Base-by-base conservation (phyloP, 2,329 filamentous ascomycete genomes). In the Chrysosphaeria jannelii region DNA sequence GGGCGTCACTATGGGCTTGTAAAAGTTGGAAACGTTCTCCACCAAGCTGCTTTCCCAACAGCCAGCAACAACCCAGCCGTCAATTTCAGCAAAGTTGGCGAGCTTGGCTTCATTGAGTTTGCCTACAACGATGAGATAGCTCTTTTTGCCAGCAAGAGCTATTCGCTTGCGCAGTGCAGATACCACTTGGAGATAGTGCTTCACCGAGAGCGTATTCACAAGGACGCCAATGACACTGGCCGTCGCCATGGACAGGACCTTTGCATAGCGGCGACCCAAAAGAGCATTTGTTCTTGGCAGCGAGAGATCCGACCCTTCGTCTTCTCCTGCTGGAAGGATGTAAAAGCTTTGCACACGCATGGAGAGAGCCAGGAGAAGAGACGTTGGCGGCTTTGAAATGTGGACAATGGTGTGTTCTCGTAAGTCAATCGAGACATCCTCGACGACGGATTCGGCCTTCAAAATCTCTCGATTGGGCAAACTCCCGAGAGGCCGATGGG, bases 11-110 rank as follows among this genome's bases (percentile, higher is more conserved):
- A 93, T 66, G 0, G 79, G 78, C 34, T 64, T 61, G 56, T 68
- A 93, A 38, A 90, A 89, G 5, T 71, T 72, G 0, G 42, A 43
- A 27, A 72, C 70, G 31, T 78, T 76, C 35, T 91, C 81, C 4
- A 97, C 61, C 23, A 93, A 48, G 28, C 72, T 76, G 41, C 79
- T 90, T 46, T 97, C 85, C 85, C 85, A 97, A 44, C 85, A 97
- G 3, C 85, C 81, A 7, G 97, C 74, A 0, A 93, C 78, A 0
- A 93, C 78, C 85, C 85, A 97, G 10, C 78, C 81, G 20, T 78
- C 81, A 5, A 97, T 62, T 42, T 97, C 85, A 27, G 70, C 63
- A 45, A 97, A 97, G 43, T 97, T 97, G 23, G 85, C 85, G 12
- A 97, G 55, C 42, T 97, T 97, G 18, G 79, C 81, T 0, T 79